These are phyloP conservation scores for Pulveroboletus sp. DNA, from an alignment of 768 basidiomycete species.

Conservation along the genomic window DNA sequence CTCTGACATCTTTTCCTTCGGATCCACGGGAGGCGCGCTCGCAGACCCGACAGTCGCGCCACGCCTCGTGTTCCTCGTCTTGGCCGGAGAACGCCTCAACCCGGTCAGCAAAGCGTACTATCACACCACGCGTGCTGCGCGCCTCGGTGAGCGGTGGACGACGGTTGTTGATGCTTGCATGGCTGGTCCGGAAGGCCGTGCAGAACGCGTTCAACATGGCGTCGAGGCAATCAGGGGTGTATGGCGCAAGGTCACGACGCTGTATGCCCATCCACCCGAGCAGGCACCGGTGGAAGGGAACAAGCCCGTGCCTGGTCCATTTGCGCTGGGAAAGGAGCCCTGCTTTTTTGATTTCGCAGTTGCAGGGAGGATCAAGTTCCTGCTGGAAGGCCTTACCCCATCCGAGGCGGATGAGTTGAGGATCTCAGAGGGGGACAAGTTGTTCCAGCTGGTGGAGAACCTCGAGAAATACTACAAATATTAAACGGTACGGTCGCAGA, in stretches of 20 bases:
- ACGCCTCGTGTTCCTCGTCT: slow-evolving; percentile 22
- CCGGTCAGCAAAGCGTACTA: slow-evolving; percentile 38
- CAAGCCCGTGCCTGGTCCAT: not conserved
- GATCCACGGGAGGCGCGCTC: not conserved
- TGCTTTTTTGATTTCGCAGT: slow-evolving; percentile 20
- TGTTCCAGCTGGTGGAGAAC: slow-evolving; percentile 12
- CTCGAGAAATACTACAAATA: slow-evolving; percentile 16
- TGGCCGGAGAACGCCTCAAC: slow-evolving; percentile 26
- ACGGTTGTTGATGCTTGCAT: slow-evolving; percentile 17
- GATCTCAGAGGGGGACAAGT: slow-evolving; percentile 9
- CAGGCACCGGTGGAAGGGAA: not conserved
- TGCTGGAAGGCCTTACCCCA: slow-evolving; percentile 5
- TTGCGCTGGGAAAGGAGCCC: slow-evolving; percentile 15
- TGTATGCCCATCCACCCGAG: slow-evolving; percentile 6
- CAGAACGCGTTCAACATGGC: slow-evolving; percentile 17
- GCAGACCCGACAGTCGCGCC: not conserved
- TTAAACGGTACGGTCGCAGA: not conserved
- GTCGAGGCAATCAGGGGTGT: slow-evolving; percentile 20
- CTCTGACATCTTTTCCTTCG: slow-evolving; percentile 11
- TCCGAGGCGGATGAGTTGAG: slow-evolving; percentile 8
- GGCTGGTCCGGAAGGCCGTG: slow-evolving; percentile 26
- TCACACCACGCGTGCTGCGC: slow-evolving; percentile 31
- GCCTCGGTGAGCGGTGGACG: slow-evolving; percentile 38
- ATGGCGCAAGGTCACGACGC: slow-evolving; percentile 21
- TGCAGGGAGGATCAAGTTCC: slow-evolving; percentile 18